Conservation (phyloP, 305 asterid genomes). For the Fraxinus dipetala region DNA sequence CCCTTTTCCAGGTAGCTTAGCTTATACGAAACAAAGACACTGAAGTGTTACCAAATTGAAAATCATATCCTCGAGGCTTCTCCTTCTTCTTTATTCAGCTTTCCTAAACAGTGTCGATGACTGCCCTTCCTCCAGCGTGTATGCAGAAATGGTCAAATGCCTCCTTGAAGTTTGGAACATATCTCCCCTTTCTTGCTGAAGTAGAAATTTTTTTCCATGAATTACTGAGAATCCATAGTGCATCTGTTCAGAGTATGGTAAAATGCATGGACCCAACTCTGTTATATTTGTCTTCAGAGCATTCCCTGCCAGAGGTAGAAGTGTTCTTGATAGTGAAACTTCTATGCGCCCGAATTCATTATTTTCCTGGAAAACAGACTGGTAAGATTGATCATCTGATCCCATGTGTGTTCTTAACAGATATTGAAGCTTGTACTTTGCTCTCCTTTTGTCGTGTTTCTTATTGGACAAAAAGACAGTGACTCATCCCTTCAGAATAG, state of each 20-base stretch:
- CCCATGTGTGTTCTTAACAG: slow-evolving; percentile 52
- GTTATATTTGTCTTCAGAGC: slow-evolving; percentile 46
- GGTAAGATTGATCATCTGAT: slow-evolving; percentile 44
- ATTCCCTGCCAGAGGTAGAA: slow-evolving; percentile 43
- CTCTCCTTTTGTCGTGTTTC: slow-evolving; percentile 26
- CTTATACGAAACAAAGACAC: slow-evolving; percentile 58
- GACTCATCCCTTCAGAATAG: slow-evolving; percentile 54
- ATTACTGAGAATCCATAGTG: slow-evolving; percentile 30
- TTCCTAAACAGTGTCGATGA: slow-evolving; percentile 49
- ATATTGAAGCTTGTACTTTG: slow-evolving; percentile 39
- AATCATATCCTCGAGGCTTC: slow-evolving; percentile 56
- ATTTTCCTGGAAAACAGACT: slow-evolving; percentile 37
- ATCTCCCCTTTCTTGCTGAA: slow-evolving; percentile 23
- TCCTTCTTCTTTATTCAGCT: slow-evolving; percentile 43
- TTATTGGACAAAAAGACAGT: slow-evolving; percentile 44
- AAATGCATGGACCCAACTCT: slow-evolving; percentile 40
- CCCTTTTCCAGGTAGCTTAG: slow-evolving; percentile 48
- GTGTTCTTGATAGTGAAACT: slow-evolving; percentile 39
- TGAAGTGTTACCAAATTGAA: slow-evolving; percentile 60
- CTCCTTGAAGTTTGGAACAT: slow-evolving; percentile 48
- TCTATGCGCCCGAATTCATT: slow-evolving; percentile 34
- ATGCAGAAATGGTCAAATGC: slow-evolving; percentile 56
- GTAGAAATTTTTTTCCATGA: slow-evolving; percentile 14
- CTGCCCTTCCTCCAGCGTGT: slow-evolving; percentile 59
- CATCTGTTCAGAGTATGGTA: slow-evolving; percentile 50